Evolutionary conservation across 495 filamentous ascomycete species (phyloP).

Genomic region (Talaromyces thailandensis): DNA sequence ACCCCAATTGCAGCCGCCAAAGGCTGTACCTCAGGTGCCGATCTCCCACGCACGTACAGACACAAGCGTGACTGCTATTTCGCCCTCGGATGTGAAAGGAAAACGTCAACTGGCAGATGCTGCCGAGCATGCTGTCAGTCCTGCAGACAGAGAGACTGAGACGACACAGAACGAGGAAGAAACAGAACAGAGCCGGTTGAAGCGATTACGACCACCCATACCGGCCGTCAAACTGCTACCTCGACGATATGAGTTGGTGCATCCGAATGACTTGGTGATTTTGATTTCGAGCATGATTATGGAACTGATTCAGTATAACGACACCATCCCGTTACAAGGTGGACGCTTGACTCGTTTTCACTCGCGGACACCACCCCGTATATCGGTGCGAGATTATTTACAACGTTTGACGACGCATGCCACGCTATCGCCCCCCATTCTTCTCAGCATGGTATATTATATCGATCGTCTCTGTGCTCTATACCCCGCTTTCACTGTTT

Average conservation of each 20-base stretch:
- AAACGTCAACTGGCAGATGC: slow-evolving; percentile 19
- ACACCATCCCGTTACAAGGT: slow-evolving; percentile 73
- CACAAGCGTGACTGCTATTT: slow-evolving; percentile 15
- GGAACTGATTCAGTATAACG: slow-evolving; percentile 88
- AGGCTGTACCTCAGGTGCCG: slow-evolving; percentile 7
- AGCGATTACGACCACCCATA: slow-evolving; percentile 44
- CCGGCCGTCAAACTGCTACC: slow-evolving; percentile 65
- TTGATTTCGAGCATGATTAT: slow-evolving; percentile 92
- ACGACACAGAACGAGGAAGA: slow-evolving; percentile 36
- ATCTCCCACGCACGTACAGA: slow-evolving; percentile 11
- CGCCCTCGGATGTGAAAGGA: slow-evolving; percentile 8
- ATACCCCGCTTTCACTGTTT: slow-evolving; percentile 90
- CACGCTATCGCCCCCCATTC: slow-evolving; percentile 81
- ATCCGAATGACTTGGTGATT: slow-evolving; percentile 74
- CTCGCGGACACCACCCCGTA: slow-evolving; percentile 87
- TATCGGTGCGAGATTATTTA: slow-evolving; percentile 87
- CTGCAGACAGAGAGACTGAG: slow-evolving; percentile 19
- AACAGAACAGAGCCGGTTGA: slow-evolving; percentile 35
- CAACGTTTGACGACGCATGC: slow-evolving; percentile 89
- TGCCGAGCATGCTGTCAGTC: slow-evolving; percentile 13
- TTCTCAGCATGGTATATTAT: slow-evolving; percentile 99
- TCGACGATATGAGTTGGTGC: slow-evolving; percentile 63
- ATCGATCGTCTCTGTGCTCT: slow-evolving; percentile 91
- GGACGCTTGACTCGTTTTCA: slow-evolving; percentile 89
- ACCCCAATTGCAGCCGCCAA: slow-evolving; percentile 9